Conservation (phyloP, 23 red algal species). For the Gracilariopsis chorda region DNA sequence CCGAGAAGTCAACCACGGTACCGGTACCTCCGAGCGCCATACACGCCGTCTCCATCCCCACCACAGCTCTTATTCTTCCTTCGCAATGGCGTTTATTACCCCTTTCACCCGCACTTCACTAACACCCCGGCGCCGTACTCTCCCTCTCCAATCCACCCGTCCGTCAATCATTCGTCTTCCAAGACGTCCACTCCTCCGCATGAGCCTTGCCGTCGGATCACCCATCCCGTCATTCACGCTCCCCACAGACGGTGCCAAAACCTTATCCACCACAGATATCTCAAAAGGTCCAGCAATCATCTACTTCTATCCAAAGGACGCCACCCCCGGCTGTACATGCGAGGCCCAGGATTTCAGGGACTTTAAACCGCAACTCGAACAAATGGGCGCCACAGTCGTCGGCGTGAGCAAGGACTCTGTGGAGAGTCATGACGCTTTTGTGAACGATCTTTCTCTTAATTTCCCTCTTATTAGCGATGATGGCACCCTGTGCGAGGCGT, state of each 20-base stretch:
- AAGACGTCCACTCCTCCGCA: background rate
- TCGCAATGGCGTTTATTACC: background rate
- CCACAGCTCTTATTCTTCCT: background rate
- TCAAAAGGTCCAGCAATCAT: constrained; percentile 2
- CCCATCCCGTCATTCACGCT: constrained; percentile 27
- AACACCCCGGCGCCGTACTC: background rate
- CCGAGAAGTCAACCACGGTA: no score
- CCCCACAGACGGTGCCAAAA: constrained; percentile 18
- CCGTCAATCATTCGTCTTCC: background rate
- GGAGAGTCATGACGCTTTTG: constrained; percentile 40
- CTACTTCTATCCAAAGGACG: constrained; percentile 73
- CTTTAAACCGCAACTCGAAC: constrained; percentile 9
- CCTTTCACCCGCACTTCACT: background rate
- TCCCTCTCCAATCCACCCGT: background rate
- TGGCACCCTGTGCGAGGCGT: constrained; percentile 53
- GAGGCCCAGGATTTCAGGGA: constrained; percentile 67
- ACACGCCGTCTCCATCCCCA: background rate
- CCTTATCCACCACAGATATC: constrained; percentile 11
- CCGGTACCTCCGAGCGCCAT: background rate
- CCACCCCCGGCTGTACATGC: constrained; percentile 66
- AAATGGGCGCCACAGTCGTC: constrained; percentile 28
- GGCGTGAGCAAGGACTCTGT: constrained; percentile 66
- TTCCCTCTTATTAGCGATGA: constrained; percentile 71
- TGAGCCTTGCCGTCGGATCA: constrained; percentile 32
- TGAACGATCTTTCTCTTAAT: constrained; percentile 22